Evolutionary conservation across 2,329 filamentous ascomycete genomes (phyloP).

Genomic region (Didymella glomerata): DNA sequence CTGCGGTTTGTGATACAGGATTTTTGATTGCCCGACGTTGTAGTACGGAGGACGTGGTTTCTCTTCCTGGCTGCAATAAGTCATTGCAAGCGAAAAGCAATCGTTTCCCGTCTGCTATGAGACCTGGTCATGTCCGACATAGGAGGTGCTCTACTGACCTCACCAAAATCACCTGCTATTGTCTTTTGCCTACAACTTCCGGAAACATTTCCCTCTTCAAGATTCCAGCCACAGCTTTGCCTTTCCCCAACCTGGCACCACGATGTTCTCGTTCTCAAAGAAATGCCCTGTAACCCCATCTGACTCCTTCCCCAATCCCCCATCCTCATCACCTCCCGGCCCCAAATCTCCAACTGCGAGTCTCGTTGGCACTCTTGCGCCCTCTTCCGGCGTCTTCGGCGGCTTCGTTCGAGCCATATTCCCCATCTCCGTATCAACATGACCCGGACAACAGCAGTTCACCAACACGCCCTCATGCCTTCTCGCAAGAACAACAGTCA

Average conservation of each 20-base stretch:
- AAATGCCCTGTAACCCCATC: constrained; percentile 23
- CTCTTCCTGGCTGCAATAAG: background rate
- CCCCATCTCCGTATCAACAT: constrained; percentile 10
- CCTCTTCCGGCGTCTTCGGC: constrained; percentile 31
- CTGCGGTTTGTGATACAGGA: too few relatives aligned
- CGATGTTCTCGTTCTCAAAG: constrained; percentile 25
- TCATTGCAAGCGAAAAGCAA: background rate
- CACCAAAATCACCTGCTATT: background rate
- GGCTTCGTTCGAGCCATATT: too few relatives aligned
- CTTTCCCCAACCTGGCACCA: constrained; percentile 23
- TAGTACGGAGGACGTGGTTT: too few relatives aligned
- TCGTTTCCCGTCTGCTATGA: background rate
- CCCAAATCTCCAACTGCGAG: constrained; percentile 29
- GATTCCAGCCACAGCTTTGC: constrained; percentile 12
- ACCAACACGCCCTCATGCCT: constrained; percentile 17
- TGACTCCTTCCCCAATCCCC: constrained; percentile 7
- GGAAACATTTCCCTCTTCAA: background rate
- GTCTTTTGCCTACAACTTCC: background rate
- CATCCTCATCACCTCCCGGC: constrained; percentile 16
- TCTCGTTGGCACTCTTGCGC: constrained; percentile 25
- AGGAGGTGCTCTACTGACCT: background rate
- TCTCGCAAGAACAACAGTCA: constrained; percentile 23
- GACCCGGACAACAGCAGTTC: constrained; percentile 35
- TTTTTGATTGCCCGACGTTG: too few relatives aligned
- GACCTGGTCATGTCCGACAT: too few relatives aligned